Conservation (phyloP, 1,284 basidiomycete genomes). For the Sporisorium reilianum region DNA sequence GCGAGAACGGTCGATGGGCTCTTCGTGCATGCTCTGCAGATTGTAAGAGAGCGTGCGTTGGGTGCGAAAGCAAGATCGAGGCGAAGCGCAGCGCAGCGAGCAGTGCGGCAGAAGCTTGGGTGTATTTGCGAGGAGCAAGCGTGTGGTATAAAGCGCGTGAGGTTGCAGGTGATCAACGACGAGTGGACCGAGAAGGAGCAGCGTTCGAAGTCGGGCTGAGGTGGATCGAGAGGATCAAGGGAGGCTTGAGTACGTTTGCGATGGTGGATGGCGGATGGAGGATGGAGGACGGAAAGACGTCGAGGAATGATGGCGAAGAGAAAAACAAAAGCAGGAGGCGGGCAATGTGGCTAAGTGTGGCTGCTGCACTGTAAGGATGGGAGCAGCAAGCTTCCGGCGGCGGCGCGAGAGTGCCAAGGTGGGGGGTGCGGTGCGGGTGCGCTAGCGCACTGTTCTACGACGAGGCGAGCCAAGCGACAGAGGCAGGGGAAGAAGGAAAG, state of each 20-base stretch:
- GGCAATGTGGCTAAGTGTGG: background rate
- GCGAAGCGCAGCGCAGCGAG: conserved; percentile 1
- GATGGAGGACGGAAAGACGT: background rate
- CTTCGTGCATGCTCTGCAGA: conserved; percentile 52
- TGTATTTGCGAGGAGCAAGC: background rate
- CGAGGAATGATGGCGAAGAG: background rate
- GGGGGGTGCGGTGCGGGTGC: conserved; percentile 13
- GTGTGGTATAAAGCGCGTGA: background rate
- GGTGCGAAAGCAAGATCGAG: background rate
- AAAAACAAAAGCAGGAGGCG: background rate
- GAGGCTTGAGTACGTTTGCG: background rate
- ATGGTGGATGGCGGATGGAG: background rate
- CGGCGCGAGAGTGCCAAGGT: background rate
- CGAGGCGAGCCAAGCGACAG: conserved; percentile 16
- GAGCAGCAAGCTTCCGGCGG: conserved; percentile 19
- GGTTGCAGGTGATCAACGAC: background rate
- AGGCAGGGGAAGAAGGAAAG: background rate
- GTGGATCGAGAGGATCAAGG: background rate
- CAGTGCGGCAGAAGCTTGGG: background rate
- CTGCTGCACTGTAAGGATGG: background rate
- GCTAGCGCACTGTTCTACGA: conserved; percentile 5
- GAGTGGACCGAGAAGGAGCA: background rate
- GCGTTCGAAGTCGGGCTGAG: background rate
- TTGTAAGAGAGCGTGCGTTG: conserved; percentile 16
- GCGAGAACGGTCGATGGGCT: conserved; percentile 52